Conservation (phyloP, 352 stramenopile genomes). For the Phytopythium sindhum region DNA sequence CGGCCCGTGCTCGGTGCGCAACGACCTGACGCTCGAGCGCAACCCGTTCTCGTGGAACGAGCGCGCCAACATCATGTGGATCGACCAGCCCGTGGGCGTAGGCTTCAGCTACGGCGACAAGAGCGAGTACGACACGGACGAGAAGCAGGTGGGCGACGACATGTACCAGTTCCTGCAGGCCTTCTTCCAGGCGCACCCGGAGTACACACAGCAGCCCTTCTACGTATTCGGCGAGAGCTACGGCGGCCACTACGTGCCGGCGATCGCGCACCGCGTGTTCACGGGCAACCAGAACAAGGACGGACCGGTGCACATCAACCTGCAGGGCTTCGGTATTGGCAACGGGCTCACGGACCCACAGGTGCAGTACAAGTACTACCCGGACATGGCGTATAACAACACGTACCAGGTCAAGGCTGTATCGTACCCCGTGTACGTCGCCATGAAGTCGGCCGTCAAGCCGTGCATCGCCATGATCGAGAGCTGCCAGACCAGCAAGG, state of each 20-base stretch:
- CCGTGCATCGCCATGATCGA: constrained; percentile 79
- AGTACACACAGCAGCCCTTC: constrained; percentile 90
- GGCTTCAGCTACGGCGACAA: constrained; percentile 93
- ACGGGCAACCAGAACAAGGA: constrained; percentile 60
- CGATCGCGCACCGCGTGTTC: constrained; percentile 76
- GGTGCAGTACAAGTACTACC: constrained; percentile 84
- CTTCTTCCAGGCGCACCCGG: constrained; percentile 88
- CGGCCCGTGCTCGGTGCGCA: constrained; percentile 92
- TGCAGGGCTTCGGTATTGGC: constrained; percentile 93
- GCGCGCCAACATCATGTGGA: constrained; percentile 94
- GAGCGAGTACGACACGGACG: constrained; percentile 86
- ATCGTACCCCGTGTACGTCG: constrained; percentile 53
- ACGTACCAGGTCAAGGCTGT: constrained; percentile 76
- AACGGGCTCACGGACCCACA: constrained; percentile 95
- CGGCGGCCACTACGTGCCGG: constrained; percentile 93
- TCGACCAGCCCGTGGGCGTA: constrained; percentile 94
- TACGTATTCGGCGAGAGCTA: constrained; percentile 95
- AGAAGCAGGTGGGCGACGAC: constrained; percentile 93
- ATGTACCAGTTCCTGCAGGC: constrained; percentile 95
- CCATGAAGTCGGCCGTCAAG: constrained; percentile 62
- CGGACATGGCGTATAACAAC: constrained; percentile 92
- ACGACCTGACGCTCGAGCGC: constrained; percentile 81
- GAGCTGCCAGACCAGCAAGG: constrained; percentile 77
- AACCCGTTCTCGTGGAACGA: constrained; percentile 94
- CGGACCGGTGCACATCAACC: constrained; percentile 73